Evolutionary conservation across 495 filamentous ascomycete genomes (phyloP), one percentile per base, ranked within the genome.

Genomic region (Glonium stellatum): DNA sequence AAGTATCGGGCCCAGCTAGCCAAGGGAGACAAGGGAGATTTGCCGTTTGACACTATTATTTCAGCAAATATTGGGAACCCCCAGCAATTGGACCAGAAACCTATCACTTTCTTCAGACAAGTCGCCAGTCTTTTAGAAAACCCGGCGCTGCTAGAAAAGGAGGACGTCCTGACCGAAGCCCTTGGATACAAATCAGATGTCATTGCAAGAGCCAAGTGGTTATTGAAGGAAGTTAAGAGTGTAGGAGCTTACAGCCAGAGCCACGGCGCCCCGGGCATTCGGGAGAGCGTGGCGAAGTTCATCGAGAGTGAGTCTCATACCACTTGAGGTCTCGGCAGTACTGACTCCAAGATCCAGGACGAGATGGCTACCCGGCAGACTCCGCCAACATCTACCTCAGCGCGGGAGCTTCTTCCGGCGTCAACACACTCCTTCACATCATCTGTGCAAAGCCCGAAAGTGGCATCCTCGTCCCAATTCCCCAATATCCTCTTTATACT

Each of bases 41-140:
- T 97, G 46, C 93, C 93, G 25, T 98, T 98, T 71, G 80, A 88
- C 63, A 79, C 87, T 60, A 85, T 98, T 68, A 92, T 98, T 74
- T 89, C 87, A 55, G 93, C 93, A 73, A 98, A 98, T 74, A 98
- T 98, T 70, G 93, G 95, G 65, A 98, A 98, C 77, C 93, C 95
- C 6, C 93, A 98, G 71, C 95, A 97, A 75, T 85, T 98, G 57
- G 93, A 95, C 75, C 93, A 98, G 79, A 93, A 96, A 79, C 93
- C 93, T 65, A 90, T 98, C 69, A 97, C 92, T 64, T 98, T 95
- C 81, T 95, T 98, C 85, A 86, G 93, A 57, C 95, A 98, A 76
- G 95, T 97, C 11, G 80, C 95, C 69, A 96, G 90, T 78, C 74
- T 98, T 51, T 78, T 98, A 56, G 93, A 98, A 76, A 90, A 97